Evolutionary conservation across 306 rosid genomes (phyloP).

Genomic region (Cicer cuneatum): DNA sequence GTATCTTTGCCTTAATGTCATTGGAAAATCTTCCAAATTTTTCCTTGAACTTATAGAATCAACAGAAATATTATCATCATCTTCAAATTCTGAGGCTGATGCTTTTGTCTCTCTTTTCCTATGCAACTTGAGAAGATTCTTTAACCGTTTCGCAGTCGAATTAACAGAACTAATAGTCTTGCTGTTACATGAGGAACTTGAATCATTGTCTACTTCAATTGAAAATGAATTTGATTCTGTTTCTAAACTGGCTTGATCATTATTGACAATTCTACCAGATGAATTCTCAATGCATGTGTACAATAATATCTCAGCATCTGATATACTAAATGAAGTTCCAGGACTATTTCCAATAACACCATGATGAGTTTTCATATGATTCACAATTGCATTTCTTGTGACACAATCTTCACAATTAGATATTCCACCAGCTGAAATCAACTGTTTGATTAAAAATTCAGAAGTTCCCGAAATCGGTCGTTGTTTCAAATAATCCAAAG

Average conservation of each 20-base stretch:
- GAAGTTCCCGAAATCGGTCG: slow-evolving; percentile 66
- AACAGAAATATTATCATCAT: slow-evolving; percentile 48
- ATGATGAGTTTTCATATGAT: slow-evolving; percentile 70
- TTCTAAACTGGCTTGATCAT: slow-evolving; percentile 56
- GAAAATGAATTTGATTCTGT: slow-evolving; percentile 58
- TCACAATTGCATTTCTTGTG: slow-evolving; percentile 58
- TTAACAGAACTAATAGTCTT: slow-evolving; percentile 54
- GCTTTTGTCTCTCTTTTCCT: slow-evolving; percentile 56
- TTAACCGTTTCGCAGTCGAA: slow-evolving; percentile 59
- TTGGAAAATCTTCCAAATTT: slow-evolving; percentile 49
- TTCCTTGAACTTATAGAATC: slow-evolving; percentile 47
- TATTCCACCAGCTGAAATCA: slow-evolving; percentile 82
- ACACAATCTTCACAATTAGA: slow-evolving; percentile 50
- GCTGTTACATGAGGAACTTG: slow-evolving; percentile 49
- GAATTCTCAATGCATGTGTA: slow-evolving; percentile 69
- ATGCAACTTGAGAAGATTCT: slow-evolving; percentile 68
- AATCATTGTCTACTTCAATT: slow-evolving; percentile 48
- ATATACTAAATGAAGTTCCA: slow-evolving; percentile 85
- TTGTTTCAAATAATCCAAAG: slow-evolving; percentile 77
- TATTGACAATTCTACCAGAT: slow-evolving; percentile 51
- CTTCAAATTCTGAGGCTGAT: slow-evolving; percentile 45
- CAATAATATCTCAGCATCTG: slow-evolving; percentile 85
- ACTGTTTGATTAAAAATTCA: slow-evolving; percentile 71
- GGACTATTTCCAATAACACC: slow-evolving; percentile 70
- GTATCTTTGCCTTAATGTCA: slow-evolving; percentile 78